These are phyloP conservation scores for Heritiera fomes DNA, from an alignment of 345 rosid genomes.

Conservation along the genomic window DNA sequence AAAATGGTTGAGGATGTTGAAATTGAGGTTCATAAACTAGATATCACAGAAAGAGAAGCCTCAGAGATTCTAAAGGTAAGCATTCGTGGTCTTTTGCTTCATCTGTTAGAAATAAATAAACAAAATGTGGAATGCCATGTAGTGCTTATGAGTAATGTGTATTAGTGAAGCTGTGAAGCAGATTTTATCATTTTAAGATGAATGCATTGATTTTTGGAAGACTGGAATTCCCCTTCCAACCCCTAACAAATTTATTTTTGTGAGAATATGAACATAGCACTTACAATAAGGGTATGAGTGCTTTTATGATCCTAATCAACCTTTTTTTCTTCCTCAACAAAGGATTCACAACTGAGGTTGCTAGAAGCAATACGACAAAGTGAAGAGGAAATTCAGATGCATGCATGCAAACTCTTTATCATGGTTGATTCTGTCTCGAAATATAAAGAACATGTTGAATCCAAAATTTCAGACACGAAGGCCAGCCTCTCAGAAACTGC, in stretches of 20 bases:
- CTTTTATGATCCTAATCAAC: neutral
- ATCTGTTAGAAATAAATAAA: neutral
- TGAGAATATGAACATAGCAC: no score
- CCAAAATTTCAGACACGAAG: conserved; percentile 55
- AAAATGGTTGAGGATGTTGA: conserved; percentile 54
- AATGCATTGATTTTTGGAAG: neutral
- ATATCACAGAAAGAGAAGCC: conserved; percentile 69
- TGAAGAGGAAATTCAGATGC: conserved; percentile 61
- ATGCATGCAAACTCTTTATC: conserved; percentile 53
- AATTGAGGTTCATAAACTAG: conserved; percentile 50
- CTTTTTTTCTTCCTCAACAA: neutral
- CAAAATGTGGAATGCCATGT: neutral
- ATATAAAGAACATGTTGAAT: conserved; percentile 61
- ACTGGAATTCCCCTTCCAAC: no score
- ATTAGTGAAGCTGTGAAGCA: neutral
- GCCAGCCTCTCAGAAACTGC: conserved; percentile 54
- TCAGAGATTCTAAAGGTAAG: conserved; percentile 62
- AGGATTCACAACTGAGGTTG: conserved; percentile 50
- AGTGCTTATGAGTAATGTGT: neutral
- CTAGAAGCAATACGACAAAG: conserved; percentile 56
- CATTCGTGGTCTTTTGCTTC: neutral
- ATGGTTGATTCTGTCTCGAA: conserved; percentile 64
- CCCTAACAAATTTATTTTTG: no score
- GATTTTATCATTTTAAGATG: neutral
- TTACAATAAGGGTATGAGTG: no score